Percentiles rank a stretch among this genome's conserved stretches.
phyloP scores from a whole-genome alignment of 768 basidiomycete species.

The Lactarius psammicola region DNA sequence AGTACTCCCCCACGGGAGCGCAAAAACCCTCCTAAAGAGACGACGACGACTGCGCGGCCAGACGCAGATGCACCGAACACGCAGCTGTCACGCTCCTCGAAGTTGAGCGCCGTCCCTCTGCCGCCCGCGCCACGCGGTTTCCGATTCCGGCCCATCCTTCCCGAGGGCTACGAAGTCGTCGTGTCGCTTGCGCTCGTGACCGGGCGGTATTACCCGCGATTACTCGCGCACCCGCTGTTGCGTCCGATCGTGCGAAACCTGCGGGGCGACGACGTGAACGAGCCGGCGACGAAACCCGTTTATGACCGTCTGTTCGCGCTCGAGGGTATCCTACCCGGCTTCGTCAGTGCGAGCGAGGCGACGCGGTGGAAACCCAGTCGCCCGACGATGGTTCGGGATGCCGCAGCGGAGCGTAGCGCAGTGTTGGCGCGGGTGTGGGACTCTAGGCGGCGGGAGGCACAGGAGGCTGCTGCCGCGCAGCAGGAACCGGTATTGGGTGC shows the following conservation, averaged over 20 bases:
- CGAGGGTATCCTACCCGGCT: slow-evolving; percentile 67
- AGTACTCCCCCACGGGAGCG: slow-evolving; percentile 9
- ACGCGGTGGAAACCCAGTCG: slow-evolving; percentile 52
- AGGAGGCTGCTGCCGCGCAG: slow-evolving; percentile 13
- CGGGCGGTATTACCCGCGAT: slow-evolving; percentile 77
- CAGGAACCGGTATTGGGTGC: not conserved
- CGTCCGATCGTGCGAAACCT: slow-evolving; percentile 39
- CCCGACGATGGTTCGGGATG: slow-evolving; percentile 59
- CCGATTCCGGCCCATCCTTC: slow-evolving; percentile 65
- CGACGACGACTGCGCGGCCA: slow-evolving; percentile 24
- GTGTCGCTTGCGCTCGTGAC: slow-evolving; percentile 68
- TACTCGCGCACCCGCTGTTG: slow-evolving; percentile 65
- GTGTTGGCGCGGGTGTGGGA: slow-evolving; percentile 44
- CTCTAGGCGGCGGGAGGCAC: slow-evolving; percentile 35
- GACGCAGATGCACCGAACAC: slow-evolving; percentile 29
- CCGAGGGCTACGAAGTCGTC: slow-evolving; percentile 59
- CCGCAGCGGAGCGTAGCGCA: slow-evolving; percentile 47
- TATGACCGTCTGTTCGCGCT: slow-evolving; percentile 63
- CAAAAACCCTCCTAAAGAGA: not conserved
- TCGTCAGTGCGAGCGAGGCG: slow-evolving; percentile 71
- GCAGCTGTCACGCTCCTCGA: slow-evolving; percentile 41
- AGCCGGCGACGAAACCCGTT: slow-evolving; percentile 36
- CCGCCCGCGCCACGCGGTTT: slow-evolving; percentile 68
- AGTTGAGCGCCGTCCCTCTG: slow-evolving; percentile 41
- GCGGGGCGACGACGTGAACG: slow-evolving; percentile 36